phyloP scores from a whole-genome alignment of 2,329 filamentous ascomycete species.

The Emmonsia crescens region DNA sequence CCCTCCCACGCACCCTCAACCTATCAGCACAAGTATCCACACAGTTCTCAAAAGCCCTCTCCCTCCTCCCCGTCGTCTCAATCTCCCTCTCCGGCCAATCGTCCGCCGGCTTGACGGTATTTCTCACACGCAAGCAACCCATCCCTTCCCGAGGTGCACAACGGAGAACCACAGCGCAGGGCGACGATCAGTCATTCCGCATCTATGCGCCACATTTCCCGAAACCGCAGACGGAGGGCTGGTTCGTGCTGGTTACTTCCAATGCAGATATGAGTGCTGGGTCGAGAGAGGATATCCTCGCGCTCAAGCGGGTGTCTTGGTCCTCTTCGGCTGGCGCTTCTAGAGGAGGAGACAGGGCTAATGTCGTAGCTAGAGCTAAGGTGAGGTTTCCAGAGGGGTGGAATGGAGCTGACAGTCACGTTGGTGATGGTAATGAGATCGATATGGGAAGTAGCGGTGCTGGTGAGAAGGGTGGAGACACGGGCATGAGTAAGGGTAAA shows the following conservation, averaged over 20 bases:
- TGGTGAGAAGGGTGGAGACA: conserved; percentile 15
- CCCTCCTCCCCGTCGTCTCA: conserved; percentile 57
- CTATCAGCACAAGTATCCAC: conserved; percentile 16
- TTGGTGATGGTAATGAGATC: neutral
- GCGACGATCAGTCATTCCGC: conserved; percentile 32
- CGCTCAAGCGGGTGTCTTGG: conserved; percentile 81
- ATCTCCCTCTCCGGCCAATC: conserved; percentile 53
- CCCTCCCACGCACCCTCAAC: conserved; percentile 21
- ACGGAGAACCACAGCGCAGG: conserved; percentile 52
- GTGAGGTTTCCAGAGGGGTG: conserved; percentile 10
- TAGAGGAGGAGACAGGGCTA: conserved; percentile 9
- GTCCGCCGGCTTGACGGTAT: conserved; percentile 46
- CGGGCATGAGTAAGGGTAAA: conserved; percentile 14
- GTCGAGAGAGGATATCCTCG: conserved; percentile 63
- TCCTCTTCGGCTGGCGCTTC: conserved; percentile 21
- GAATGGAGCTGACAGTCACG: neutral
- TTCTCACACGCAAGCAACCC: conserved; percentile 9
- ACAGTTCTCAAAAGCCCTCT: conserved; percentile 47
- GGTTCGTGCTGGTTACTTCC: conserved; percentile 65
- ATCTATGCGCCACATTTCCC: conserved; percentile 85
- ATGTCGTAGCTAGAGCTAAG: conserved; percentile 11
- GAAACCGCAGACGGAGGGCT: conserved; percentile 89
- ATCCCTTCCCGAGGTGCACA: neutral
- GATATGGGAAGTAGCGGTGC: conserved; percentile 18
- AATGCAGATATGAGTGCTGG: conserved; percentile 34